phyloP scores from a whole-genome alignment of 345 rosid genomes.

The Trapa incisa region DNA sequence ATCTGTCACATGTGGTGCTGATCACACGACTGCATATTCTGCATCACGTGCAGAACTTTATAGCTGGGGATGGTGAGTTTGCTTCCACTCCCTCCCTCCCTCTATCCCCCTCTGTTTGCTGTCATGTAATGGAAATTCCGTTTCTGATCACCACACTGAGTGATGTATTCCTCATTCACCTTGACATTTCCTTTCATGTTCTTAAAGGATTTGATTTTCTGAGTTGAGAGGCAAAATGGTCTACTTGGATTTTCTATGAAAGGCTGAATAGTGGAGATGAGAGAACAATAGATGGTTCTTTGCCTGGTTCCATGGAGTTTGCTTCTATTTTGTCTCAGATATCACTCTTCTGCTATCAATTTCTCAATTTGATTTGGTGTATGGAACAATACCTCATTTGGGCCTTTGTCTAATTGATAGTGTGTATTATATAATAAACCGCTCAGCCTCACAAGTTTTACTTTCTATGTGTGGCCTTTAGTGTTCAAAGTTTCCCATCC shows the following conservation, averaged over 20 bases:
- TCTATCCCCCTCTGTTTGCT: too few species aligned
- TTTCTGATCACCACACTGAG: neutral
- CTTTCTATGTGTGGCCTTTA: neutral
- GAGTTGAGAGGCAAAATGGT: neutral
- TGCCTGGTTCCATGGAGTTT: neutral
- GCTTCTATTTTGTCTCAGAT: neutral
- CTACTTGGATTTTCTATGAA: neutral
- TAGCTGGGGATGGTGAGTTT: slow-evolving; percentile 72
- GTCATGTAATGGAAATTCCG: neutral
- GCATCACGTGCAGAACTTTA: slow-evolving; percentile 46
- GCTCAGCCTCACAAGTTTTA: neutral
- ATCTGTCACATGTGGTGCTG: slow-evolving; percentile 88
- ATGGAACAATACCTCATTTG: neutral
- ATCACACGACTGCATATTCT: slow-evolving; percentile 80
- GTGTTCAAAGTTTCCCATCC: neutral
- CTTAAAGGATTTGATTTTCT: neutral
- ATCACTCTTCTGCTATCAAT: neutral
- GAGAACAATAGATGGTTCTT: slow-evolving; percentile 1
- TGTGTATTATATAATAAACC: neutral
- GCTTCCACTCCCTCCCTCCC: neutral
- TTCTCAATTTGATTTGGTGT: neutral
- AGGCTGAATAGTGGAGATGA: neutral
- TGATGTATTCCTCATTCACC: neutral
- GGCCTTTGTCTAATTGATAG: neutral
- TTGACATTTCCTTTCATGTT: neutral